Conservation (phyloP, 2,329 filamentous ascomycete species). For the Stagonosporopsis rhizophila region DNA sequence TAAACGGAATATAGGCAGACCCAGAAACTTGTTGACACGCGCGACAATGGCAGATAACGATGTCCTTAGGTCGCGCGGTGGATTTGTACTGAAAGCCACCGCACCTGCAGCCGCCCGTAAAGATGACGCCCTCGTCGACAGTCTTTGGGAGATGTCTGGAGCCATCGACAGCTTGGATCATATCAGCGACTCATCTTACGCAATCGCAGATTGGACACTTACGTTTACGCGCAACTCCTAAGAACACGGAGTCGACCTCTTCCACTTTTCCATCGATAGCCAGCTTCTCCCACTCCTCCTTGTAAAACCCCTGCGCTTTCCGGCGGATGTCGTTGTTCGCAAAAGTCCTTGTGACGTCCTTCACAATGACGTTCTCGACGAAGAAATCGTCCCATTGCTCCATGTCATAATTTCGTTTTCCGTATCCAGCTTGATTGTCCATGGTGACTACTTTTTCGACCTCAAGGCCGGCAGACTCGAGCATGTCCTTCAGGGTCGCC, state of each 20-base stretch:
- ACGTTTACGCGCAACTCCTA: slow-evolving; percentile 47
- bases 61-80: slow-evolving; percentile 42
- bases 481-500: slow-evolving; percentile 37
- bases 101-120: slow-evolving; percentile 56
- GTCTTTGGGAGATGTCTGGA: slow-evolving; percentile 27
- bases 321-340: slow-evolving; percentile 40
- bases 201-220: slow-evolving; percentile 10
- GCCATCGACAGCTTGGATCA: slow-evolving; percentile 32
- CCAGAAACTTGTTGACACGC: slow-evolving; percentile 59
- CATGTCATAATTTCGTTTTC: slow-evolving; percentile 35
- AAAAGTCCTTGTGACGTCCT: slow-evolving; percentile 36
- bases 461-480: slow-evolving; percentile 48
- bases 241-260: slow-evolving; percentile 50
- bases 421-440: slow-evolving; percentile 46
- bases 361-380: slow-evolving; percentile 42
- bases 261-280: slow-evolving; percentile 48
- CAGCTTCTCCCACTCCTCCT: slow-evolving; percentile 50
- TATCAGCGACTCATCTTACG: slow-evolving; percentile 11
- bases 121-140: slow-evolving; percentile 24
- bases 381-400: slow-evolving; percentile 47
- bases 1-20: slow-evolving; percentile 55
- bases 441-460: slow-evolving; percentile 41
- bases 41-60: slow-evolving; percentile 57
- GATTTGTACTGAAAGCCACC: slow-evolving; percentile 53
- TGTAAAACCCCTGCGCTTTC: slow-evolving; percentile 44